Evolutionary conservation across 2,329 filamentous ascomycete genomes (phyloP).

Genomic region (Fusarium armeniacum): DNA sequence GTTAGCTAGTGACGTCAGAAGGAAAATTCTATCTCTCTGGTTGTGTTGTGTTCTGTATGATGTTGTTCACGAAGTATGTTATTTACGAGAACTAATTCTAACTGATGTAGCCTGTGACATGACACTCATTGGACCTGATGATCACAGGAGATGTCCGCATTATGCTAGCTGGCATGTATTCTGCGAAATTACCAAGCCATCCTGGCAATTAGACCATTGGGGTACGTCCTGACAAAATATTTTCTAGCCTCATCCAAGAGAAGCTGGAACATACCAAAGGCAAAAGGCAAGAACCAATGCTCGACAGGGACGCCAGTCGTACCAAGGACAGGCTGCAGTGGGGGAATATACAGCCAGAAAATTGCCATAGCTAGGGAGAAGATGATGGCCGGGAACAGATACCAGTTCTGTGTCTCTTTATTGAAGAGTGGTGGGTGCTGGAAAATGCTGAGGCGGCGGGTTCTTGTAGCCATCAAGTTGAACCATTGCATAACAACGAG

Average conservation of each 20-base stretch:
- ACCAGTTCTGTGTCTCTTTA: conserved; percentile 74
- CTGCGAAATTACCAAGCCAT: conserved; percentile 1
- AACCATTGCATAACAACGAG: conserved; percentile 88
- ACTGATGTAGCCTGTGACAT: too few species aligned
- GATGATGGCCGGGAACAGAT: conserved; percentile 77
- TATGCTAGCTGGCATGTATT: too few species aligned
- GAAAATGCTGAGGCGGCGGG: conserved; percentile 75
- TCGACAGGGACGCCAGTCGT: conserved; percentile 77
- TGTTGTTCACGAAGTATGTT: too few species aligned
- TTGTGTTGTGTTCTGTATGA: too few species aligned
- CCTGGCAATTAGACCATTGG: background rate
- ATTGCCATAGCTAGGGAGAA: conserved; percentile 79
- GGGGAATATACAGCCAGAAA: conserved; percentile 77
- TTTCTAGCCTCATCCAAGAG: conserved; percentile 10
- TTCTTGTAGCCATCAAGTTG: conserved; percentile 78
- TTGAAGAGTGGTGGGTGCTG: conserved; percentile 79
- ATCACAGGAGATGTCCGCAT: too few species aligned
- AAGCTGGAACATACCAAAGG: conserved; percentile 67
- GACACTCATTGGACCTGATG: too few species aligned
- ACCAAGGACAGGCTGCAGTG: conserved; percentile 71
- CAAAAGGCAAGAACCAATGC: conserved; percentile 82
- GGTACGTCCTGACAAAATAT: conserved; percentile 8
- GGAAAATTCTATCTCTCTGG: too few species aligned
- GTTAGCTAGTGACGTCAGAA: too few species aligned
- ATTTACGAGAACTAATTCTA: too few species aligned